Percentiles rank a stretch among this genome's conserved stretches.
These are phyloP conservation scores for Eragrostis tef DNA, from an alignment of 202 grass and related monocot species.

Conservation along the genomic window DNA sequence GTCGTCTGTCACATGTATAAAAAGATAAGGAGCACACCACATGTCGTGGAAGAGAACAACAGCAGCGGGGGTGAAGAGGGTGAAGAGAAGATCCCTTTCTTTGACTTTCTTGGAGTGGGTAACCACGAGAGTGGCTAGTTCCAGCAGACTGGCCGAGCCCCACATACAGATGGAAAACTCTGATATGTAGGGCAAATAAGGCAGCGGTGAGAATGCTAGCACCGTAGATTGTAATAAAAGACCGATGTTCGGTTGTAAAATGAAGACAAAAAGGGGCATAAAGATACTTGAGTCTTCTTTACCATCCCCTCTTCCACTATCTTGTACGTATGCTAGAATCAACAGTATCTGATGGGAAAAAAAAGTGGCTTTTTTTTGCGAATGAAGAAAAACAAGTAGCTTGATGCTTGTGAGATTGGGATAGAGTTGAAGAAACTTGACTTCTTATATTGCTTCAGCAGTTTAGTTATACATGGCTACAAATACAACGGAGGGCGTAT, in stretches of 20 bases:
- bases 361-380: too few relatives aligned
- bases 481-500: too few relatives aligned
- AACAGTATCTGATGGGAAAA: too few relatives aligned
- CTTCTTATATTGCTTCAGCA: too few relatives aligned
- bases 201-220: background rate
- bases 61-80: background rate
- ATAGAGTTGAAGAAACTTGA: too few relatives aligned
- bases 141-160: background rate
- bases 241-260: background rate
- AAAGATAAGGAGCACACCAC: background rate
- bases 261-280: background rate
- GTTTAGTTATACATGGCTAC: too few relatives aligned
- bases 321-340: too few relatives aligned
- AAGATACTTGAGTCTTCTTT: too few relatives aligned
- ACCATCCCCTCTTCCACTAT: too few relatives aligned
- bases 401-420: too few relatives aligned
- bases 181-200: background rate
- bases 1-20: conserved; percentile 11
- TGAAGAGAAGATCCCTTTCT: background rate
- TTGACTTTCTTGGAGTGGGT: background rate
- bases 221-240: background rate
- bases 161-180: background rate
- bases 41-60: background rate
- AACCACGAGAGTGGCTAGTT: background rate
- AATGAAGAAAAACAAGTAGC: too few relatives aligned